Evolutionary conservation across 148 eudicot genomes (phyloP), one percentile per base, ranked within the genome.

Genomic region (Vaccinium darrowii): DNA sequence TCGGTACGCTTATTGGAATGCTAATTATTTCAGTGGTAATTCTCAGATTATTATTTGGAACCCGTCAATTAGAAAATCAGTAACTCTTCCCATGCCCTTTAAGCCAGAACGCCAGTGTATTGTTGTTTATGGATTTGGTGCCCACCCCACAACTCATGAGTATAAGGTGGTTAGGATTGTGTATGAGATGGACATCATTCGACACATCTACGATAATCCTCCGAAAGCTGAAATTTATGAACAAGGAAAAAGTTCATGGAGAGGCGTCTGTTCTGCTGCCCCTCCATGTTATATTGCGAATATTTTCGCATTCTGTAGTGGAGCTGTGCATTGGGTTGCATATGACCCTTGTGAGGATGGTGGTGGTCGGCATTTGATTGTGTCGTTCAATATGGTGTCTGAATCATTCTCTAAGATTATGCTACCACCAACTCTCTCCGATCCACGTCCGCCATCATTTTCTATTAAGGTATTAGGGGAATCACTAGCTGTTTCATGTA

Each of bases 301-400:
- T 33, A 33, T 1, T 33, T 1, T 33, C 36, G n/a, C n/a, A n/a
- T n/a, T n/a, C 33, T 52, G 19, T 83, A 53, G 73, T 56, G 90
- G 90, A 16, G 51, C 39, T 80, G 86, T 88, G 47, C 90, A 88
- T 84, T 86, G 90, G 90, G 47, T 84, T 81, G 88, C 80, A 3
- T 81, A 27, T 69, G 53, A 78, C 9, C 53, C 56, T 43, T 18
- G 13, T 47, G 53, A 8, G 71, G 58, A 23, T 11, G 54, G 51
- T 39, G 33, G 72, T 47, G 8, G 8, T 54, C 58, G 82, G 12
- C 75, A 49, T 86, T 83, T 81, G 84, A 84, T 86, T 23, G n/a
- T 86, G 73, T 51, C 52, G 7, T 86, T 86, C 84, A 73, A 81
- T 65, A 65, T 88, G 81, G 67, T n/a, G 1, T 54, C 39, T 71